Base-by-base conservation (phyloP, 116 monocot genomes). In the Zostera marina region DNA sequence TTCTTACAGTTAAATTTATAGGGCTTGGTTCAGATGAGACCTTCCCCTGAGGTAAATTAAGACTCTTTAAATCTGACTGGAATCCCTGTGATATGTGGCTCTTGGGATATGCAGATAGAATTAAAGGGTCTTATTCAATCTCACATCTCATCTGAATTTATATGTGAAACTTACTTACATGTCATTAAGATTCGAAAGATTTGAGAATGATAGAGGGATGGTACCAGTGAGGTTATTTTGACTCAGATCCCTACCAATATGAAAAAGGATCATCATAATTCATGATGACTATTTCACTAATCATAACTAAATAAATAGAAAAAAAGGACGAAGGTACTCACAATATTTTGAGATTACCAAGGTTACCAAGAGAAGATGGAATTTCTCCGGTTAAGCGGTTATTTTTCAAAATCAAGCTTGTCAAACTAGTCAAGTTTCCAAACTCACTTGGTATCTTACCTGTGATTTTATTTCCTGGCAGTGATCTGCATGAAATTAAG, bases 391-490 rank as follows among this genome's bases (percentile, higher is more conserved):
- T 74, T 55, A 94, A 64, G 26, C 20, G 66, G 43, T 94, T 94
- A 72, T 82, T 76, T 72, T 85, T 85, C 71, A 94, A 76, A 68
- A 67, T 63, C 72, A 94, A 79, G 63, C 45, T 77, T 44, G 65
- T 85, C 72, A 94, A 76, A 70, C 75, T 88, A 42, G 85, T 82
- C 42, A 94, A 69, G 25, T 94, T 88, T 69, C 94, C 94, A 55
- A 79, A 82, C 48, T 75, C 61, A 43, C 73, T 79, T 13, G 94
- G 94, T 68, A 94, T 94, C 60, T 53, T 55, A 56, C 94, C 94
- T 52, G 79, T 75, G 47, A 94, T 88, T 16, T 62, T 65, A 64
- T 94, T 94, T 24, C 76, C 78, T 26, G 79, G 57, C 58, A 94
- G 68, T 40, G 81, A 77, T 66, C 94, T 94, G 77, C 81, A 76